phyloP scores from a whole-genome alignment of 208 protist genomes.

The Wallacemonas sp. region DNA sequence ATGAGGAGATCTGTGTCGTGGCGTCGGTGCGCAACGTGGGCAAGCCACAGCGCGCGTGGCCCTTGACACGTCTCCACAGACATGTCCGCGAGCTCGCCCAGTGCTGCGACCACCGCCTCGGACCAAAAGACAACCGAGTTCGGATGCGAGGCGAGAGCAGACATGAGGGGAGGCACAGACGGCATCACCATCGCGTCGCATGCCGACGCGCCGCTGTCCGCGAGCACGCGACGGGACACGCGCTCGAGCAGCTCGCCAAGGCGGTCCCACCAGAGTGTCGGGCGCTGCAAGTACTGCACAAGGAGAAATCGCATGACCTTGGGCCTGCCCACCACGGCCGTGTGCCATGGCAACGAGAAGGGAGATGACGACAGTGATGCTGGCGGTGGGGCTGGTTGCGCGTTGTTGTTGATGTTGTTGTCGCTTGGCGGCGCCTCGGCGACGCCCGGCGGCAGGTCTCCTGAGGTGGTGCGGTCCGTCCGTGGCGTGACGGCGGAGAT shows the following conservation, averaged over 20 bases:
- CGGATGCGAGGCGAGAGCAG: background rate
- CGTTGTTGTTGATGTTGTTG: no score
- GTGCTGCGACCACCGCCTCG: background rate
- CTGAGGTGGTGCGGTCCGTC: no score
- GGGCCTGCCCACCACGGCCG: conserved; percentile 15
- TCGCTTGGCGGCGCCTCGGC: no score
- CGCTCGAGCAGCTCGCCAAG: conserved; percentile 18
- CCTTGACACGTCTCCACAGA: background rate
- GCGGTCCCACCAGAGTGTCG: conserved; percentile 18
- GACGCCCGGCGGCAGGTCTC: no score
- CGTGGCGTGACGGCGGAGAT: no score
- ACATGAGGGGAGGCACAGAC: background rate
- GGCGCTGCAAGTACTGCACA: conserved; percentile 5
- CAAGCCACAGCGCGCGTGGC: conserved; percentile 31
- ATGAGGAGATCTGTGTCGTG: conserved; percentile 29
- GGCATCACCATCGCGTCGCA: background rate
- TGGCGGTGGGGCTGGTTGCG: no score
- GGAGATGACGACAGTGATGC: background rate
- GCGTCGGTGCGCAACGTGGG: conserved; percentile 35
- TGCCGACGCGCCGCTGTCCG: no score
- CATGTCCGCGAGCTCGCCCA: background rate
- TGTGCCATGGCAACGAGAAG: background rate
- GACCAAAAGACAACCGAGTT: background rate
- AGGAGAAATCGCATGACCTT: conserved; percentile 25
- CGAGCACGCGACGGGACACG: no score